These are phyloP conservation scores for Trametes gibbosa DNA, from an alignment of 768 basidiomycete species.

Conservation along the genomic window DNA sequence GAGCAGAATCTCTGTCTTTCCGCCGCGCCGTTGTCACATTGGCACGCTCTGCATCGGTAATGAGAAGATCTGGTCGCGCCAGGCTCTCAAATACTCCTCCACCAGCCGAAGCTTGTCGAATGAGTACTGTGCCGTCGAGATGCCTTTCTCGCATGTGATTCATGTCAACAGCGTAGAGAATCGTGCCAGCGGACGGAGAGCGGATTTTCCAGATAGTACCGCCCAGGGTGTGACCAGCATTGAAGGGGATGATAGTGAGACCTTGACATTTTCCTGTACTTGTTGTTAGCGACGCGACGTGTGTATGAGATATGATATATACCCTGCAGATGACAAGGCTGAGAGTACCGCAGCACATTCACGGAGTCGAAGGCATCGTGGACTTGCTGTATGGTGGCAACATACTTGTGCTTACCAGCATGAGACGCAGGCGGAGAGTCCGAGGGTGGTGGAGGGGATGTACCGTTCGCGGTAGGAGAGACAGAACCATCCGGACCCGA, in stretches of 20 bases:
- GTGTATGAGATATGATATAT: neutral
- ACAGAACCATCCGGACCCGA: conserved; percentile 21
- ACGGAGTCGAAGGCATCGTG: conserved; percentile 91
- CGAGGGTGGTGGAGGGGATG: conserved; percentile 13
- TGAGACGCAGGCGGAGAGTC: conserved; percentile 1
- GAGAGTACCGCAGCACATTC: conserved; percentile 91
- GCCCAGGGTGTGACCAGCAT: conserved; percentile 92
- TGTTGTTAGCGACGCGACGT: conserved; percentile 7
- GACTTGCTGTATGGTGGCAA: conserved; percentile 81
- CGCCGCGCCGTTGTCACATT: conserved; percentile 80
- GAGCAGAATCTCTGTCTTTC: conserved; percentile 85
- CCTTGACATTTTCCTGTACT: conserved; percentile 89
- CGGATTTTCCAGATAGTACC: conserved; percentile 98
- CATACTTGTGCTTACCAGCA: conserved; percentile 48
- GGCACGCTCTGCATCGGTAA: conserved; percentile 88
- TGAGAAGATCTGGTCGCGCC: conserved; percentile 86
- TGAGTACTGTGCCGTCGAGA: conserved; percentile 88
- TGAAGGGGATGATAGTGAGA: conserved; percentile 91
- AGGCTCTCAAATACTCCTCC: conserved; percentile 83
- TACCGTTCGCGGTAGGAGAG: conserved; percentile 26
- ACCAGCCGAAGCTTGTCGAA: conserved; percentile 69
- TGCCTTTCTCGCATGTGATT: conserved; percentile 97
- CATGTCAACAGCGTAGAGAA: conserved; percentile 91
- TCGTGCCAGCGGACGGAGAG: conserved; percentile 94
- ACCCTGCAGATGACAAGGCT: conserved; percentile 95